A percentile compares a stretch with the other conserved stretches of the same genome.
Conservation (phyloP, 208 protist genomes). For the Trichomonas vaginalis region DNA sequence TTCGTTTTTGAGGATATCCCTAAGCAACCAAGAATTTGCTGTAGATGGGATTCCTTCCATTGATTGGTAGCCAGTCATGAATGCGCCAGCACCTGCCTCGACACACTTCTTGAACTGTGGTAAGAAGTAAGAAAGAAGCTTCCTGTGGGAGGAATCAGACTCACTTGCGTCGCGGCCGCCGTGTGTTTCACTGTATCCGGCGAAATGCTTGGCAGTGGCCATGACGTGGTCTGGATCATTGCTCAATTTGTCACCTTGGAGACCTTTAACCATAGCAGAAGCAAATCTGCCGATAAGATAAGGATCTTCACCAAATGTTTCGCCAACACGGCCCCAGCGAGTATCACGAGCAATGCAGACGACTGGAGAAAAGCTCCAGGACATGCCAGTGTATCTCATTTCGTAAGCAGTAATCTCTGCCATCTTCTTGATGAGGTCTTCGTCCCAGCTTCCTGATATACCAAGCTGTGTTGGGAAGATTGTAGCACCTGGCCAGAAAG, state of each 20-base stretch:
- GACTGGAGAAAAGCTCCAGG: slow-evolving; percentile 42
- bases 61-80: not conserved
- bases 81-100: slow-evolving; percentile 4
- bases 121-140: slow-evolving; percentile 36
- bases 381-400: slow-evolving; percentile 37
- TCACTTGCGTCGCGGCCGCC: slow-evolving; percentile 35
- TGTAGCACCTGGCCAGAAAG: slow-evolving; percentile 30
- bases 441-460: slow-evolving; percentile 38
- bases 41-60: not conserved
- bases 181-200: slow-evolving; percentile 37
- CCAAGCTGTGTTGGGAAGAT: slow-evolving; percentile 43
- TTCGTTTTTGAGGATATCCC: not conserved
- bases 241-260: slow-evolving; percentile 19
- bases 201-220: slow-evolving; percentile 41
- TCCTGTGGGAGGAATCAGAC: slow-evolving; percentile 24
- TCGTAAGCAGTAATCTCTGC: slow-evolving; percentile 29
- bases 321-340: slow-evolving; percentile 40
- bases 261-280: slow-evolving; percentile 20
- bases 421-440: not conserved
- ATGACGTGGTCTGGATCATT: slow-evolving; percentile 26
- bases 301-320: slow-evolving; percentile 48
- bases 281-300: slow-evolving; percentile 9
- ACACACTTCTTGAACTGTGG: slow-evolving; percentile 32
- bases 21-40: not conserved
- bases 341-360: slow-evolving; percentile 37